A percentile compares a stretch with the other conserved stretches of the same genome.
Conservation (phyloP, 2,329 filamentous ascomycete species). For the Sclerotinia glacialis region DNA sequence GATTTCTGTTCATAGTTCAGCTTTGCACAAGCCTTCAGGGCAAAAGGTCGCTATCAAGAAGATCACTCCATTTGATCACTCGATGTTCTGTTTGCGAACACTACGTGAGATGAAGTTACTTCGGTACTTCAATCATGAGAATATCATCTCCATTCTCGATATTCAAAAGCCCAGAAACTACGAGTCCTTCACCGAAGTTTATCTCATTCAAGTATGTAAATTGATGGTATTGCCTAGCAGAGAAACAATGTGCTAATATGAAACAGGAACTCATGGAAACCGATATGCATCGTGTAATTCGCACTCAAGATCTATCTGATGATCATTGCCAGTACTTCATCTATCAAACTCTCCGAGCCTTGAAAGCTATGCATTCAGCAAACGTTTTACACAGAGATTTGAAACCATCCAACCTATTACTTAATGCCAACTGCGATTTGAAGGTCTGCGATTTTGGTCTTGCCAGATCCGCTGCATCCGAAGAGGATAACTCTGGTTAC, state of each 20-base stretch:
- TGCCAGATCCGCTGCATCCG: conserved; percentile 90
- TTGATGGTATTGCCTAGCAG: neutral
- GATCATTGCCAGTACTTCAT: conserved; percentile 99
- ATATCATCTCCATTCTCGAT: conserved; percentile 98
- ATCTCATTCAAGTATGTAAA: conserved; percentile 82
- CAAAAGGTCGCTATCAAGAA: conserved; percentile 99
- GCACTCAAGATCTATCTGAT: conserved; percentile 96
- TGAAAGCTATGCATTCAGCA: conserved; percentile 99
- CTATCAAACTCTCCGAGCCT: conserved; percentile 94
- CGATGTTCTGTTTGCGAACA: conserved; percentile 96
- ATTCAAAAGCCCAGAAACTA: conserved; percentile 98
- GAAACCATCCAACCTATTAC: conserved; percentile 92
- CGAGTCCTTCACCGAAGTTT: conserved; percentile 95
- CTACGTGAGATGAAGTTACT: conserved; percentile 98
- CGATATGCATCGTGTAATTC: conserved; percentile 98
- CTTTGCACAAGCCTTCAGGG: conserved; percentile 94
- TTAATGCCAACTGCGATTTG: conserved; percentile 98
- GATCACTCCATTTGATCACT: conserved; percentile 98
- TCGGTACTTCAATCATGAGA: conserved; percentile 99
- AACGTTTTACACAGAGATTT: conserved; percentile 97
- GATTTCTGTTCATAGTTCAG: conserved; percentile 61
- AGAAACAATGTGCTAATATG: conserved; percentile 24
- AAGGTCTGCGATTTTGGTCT: conserved; percentile 99
- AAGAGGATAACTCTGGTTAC: conserved; percentile 99
- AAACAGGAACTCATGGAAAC: conserved; percentile 95